Evolutionary conservation across 1,139 yeast genomes (phyloP), one percentile per base, ranked within the genome.

Genomic region (Casaregolazyma lundiana): DNA sequence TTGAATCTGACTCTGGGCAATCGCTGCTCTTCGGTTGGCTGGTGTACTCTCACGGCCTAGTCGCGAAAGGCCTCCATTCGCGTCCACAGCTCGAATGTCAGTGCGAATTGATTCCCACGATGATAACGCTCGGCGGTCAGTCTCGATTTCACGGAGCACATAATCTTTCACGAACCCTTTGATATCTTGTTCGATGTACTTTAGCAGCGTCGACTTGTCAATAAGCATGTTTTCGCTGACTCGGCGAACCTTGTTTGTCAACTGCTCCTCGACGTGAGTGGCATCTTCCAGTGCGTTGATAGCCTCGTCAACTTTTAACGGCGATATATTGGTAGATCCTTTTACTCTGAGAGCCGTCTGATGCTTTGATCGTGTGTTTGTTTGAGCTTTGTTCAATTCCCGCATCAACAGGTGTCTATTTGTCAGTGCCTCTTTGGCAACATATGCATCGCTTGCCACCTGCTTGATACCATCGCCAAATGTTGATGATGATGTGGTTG

Each of bases 361-460:
- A 57, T 87, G 95, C 59, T 80, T 85, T 21, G 78, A 66, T 56
- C 77, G 78, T 2, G 96, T 80, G 50, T 75, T 78, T 4, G 80
- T 77, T 60, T 90, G 95, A 0, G 97, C 94, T 58, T 80, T 85
- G 20, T 78, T 62, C 45, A 88, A 71, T 55, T 94, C 98, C 48
- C 97, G 75, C 96, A 92, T 92, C 41, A 92, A 69, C 48, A 92
- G 71, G 65, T 94, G 96, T 48, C 98, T 75, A 65, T 90, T 90
- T 0, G 98, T 94, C 48, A 92, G 70, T 0, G 96, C 85, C 65
- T 92, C 98, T 64, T 92, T 94, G 46, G 90, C 85, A 51, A 84
- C 84, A 64, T 84, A 92, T 20, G 92, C 82, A 57, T 90, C 97
- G 50, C 78, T 76, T 4, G 80, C 70, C 32, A 88, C 68, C 58